phyloP scores from a whole-genome alignment of 2,329 filamentous ascomycete species.

The Colletotrichum sp. region DNA sequence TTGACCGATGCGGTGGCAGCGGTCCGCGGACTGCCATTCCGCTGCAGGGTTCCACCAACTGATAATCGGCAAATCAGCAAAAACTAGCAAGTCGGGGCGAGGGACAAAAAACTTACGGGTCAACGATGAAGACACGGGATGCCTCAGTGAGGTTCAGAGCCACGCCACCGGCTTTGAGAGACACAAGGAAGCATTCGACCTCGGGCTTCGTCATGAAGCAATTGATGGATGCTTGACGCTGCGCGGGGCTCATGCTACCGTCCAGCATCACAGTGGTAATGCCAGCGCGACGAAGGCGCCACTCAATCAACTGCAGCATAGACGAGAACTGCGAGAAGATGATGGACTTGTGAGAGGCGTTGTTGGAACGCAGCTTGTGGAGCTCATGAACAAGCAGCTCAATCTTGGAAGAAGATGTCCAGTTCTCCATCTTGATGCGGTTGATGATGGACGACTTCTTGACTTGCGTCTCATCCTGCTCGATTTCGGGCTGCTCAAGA shows the following conservation, averaged over 20 bases:
- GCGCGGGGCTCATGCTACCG: conserved; percentile 93
- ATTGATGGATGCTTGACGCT: conserved; percentile 91
- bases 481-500: conserved; percentile 92
- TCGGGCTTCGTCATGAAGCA: conserved; percentile 96
- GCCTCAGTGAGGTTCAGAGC: conserved; percentile 95
- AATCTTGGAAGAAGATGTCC: conserved; percentile 98
- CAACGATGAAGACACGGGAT: conserved; percentile 92
- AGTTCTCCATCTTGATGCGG: conserved; percentile 97
- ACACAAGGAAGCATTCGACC: conserved; percentile 95
- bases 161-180: conserved; percentile 93
- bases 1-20: conserved; percentile 94
- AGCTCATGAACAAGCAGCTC: conserved; percentile 95
- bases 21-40: conserved; percentile 97
- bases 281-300: conserved; percentile 93
- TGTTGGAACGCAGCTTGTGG: conserved; percentile 89
- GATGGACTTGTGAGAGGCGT: conserved; percentile 93
- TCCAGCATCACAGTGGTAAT: conserved; percentile 99
- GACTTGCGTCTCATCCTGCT: conserved; percentile 83
- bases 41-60: conserved; percentile 99
- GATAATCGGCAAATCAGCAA: conserved; percentile 26
- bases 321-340: conserved; percentile 98
- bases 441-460: conserved; percentile 99
- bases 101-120: conserved; percentile 72
- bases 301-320: conserved; percentile 96
- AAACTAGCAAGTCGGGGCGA: background rate